Evolutionary conservation across 345 rosid genomes (phyloP).

Genomic region (Psidium friedrichsthalianum): DNA sequence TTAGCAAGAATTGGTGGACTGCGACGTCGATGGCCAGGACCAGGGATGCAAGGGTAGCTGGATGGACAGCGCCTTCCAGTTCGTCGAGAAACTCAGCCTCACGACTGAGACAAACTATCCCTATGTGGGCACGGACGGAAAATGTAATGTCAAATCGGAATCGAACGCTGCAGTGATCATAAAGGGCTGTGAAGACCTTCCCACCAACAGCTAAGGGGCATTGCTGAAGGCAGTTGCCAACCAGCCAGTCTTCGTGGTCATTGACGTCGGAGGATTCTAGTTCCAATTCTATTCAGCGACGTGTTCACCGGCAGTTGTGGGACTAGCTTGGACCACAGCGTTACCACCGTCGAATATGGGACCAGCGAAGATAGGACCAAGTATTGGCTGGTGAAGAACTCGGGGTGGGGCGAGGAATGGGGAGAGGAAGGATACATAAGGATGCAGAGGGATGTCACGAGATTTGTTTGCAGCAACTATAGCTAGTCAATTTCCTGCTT

Average conservation of each 20-base stretch:
- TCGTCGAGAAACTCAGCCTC: constrained; percentile 11
- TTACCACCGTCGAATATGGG: constrained; percentile 20
- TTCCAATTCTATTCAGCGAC: neutral
- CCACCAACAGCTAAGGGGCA: neutral
- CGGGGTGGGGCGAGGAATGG: constrained; percentile 29
- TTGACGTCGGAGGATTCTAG: fast-evolving
- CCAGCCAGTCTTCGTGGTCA: neutral
- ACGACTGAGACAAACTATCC: constrained; percentile 14
- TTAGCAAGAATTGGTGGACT: constrained; percentile 18
- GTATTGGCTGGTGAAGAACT: constrained; percentile 38
- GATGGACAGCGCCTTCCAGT: constrained; percentile 25
- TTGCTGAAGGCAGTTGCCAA: neutral
- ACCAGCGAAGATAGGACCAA: neutral
- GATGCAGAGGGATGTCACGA: constrained; percentile 8
- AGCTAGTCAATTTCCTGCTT: too few relatives aligned
- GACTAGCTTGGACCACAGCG: constrained; percentile 22
- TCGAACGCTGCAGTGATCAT: constrained; percentile 9
- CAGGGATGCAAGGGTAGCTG: constrained; percentile 17
- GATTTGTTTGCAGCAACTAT: too few relatives aligned
- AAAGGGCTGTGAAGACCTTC: constrained; percentile 13
- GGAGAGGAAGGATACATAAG: constrained; percentile 32
- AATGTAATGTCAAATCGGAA: constrained; percentile 10
- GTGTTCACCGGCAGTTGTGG: constrained; percentile 20
- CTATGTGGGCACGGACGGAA: constrained; percentile 12
- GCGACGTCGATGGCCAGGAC: neutral